Base-by-base conservation (phyloP, 306 rosid species). In the Prunus salicina region DNA sequence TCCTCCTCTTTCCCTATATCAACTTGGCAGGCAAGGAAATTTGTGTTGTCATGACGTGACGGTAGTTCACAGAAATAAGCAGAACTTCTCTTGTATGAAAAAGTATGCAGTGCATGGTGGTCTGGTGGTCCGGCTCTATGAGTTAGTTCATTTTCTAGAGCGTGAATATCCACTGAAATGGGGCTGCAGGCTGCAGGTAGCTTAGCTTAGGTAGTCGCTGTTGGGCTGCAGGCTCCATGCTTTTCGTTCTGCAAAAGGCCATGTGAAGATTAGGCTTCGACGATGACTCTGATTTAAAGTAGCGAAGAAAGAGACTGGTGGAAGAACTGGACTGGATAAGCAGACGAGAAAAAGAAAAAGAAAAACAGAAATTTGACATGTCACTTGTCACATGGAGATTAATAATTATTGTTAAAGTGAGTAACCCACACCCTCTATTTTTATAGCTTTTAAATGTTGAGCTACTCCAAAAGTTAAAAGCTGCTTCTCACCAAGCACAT, bases 401-500 rank as follows among this genome's bases (percentile, higher is more conserved):
- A 71, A 91, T 83, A 70, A 82, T 85, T 88, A 65, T 76, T 75
- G 78, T 70, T 32, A 84, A 86, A 89, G 64, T 49, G 58, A 72
- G 76, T 57, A 76, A 73, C 76, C 81, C 49, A 2, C 67, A 25
- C 41, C 38, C 3, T 14, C 80, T 72, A 63, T 62, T 15, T 55
- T 58, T 56, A 78, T 50, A 75, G 74, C 85, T 84, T 79, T 77
- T 86, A 69, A 83, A 77, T 67, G 70, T 76, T 79, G 77, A 70
- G 43, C 84, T 83, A 74, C 74, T 68, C 74, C 47, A 76, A 75
- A 66, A 84, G 69, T 83, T 78, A 46, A 88, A 90, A 84, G 93
- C 90, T 85, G 84, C 67, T 14, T 46, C 57, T 28, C 81, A 75
- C 91, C 2, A 24, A 56, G 64, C n/a, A 85, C 97, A 84, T 89